These are phyloP conservation scores for Dichotomopilus funicola DNA, from an alignment of 2,329 filamentous ascomycete species.

Conservation along the genomic window DNA sequence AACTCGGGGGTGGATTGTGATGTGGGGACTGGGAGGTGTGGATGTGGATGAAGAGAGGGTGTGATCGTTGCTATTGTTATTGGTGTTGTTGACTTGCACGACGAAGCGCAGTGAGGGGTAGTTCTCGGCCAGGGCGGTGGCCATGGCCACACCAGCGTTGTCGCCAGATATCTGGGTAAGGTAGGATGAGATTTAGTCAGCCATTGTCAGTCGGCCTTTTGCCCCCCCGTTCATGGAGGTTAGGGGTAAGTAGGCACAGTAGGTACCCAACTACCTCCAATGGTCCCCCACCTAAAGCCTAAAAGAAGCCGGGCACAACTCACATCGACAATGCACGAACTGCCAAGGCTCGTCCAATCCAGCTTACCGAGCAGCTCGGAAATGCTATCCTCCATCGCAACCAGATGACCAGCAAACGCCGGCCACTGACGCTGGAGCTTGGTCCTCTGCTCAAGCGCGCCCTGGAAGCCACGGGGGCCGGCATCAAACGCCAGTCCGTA, in stretches of 20 bases:
- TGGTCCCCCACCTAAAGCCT: too few species aligned
- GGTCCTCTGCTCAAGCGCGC: not conserved
- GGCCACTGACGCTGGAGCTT: not conserved
- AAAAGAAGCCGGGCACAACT: not conserved
- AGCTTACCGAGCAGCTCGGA: not conserved
- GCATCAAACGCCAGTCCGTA: not conserved
- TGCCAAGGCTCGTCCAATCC: not conserved
- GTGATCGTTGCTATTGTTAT: not conserved
- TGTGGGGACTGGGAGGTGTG: not conserved
- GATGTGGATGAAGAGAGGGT: not conserved
- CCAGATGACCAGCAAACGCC: not conserved
- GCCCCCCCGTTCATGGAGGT: too few species aligned
- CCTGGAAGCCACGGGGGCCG: not conserved
- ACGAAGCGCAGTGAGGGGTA: not conserved
- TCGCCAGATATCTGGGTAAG: not conserved
- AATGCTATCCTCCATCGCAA: not conserved
- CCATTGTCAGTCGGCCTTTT: too few species aligned
- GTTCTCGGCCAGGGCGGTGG: not conserved
- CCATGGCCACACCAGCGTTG: not conserved
- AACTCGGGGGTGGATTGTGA: not conserved
- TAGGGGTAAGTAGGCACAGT: not conserved
- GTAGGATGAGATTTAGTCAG: too few species aligned
- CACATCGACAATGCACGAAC: not conserved
- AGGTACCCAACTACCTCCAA: too few species aligned
- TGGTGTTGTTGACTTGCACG: not conserved